phyloP scores from a whole-genome alignment of 345 rosid species.

The Pelargonium nanum region DNA sequence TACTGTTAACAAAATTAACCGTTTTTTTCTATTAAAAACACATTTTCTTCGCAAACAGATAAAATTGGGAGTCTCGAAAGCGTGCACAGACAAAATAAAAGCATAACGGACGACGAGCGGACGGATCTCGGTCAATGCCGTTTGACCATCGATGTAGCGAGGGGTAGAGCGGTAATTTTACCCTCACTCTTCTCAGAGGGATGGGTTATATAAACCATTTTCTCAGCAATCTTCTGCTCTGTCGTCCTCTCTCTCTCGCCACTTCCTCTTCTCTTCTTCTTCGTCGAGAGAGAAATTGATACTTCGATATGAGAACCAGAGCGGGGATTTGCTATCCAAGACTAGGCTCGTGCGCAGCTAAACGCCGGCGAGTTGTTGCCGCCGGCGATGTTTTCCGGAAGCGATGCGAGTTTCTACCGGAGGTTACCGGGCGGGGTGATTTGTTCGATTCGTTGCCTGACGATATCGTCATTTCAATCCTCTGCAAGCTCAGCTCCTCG shows the following conservation, averaged over 20 bases:
- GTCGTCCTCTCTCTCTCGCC: constrained; percentile 1
- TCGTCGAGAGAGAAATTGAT: background rate
- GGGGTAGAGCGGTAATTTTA: constrained; percentile 3
- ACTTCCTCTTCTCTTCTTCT: background rate
- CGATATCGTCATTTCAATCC: constrained; percentile 19
- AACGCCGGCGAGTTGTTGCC: background rate
- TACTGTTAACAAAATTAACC: constrained; percentile 7
- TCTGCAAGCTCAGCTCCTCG: constrained; percentile 13
- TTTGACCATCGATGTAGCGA: constrained; percentile 13
- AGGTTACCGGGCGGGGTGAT: constrained; percentile 2
- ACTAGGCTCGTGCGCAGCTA: background rate
- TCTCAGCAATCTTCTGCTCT: background rate
- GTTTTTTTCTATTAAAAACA: no score
- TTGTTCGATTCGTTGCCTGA: constrained; percentile 21
- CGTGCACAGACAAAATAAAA: background rate
- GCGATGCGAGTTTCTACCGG: constrained; percentile 1
- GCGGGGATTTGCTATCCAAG: constrained; percentile 8
- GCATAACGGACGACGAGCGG: constrained; percentile 7
- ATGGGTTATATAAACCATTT: no score
- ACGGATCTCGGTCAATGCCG: constrained; percentile 18
- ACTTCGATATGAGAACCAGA: constrained; percentile 16
- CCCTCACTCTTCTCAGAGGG: background rate
- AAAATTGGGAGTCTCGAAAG: background rate
- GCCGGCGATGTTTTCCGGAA: background rate
- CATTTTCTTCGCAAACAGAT: no score